Conservation (phyloP, 208 protist genomes). For the Entamoeba nuttalli region DNA sequence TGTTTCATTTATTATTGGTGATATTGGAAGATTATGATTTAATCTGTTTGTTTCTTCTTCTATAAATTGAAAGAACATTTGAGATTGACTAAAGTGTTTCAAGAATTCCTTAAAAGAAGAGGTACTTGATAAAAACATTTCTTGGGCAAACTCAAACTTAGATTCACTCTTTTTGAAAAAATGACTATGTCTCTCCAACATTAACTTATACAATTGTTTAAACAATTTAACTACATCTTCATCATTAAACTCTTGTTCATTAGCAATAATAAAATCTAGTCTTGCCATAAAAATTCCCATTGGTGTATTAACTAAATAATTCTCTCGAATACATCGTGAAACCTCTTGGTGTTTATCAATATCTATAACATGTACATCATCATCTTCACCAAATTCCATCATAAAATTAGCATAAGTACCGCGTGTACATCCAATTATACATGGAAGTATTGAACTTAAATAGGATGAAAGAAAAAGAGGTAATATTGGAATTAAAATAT, state of each 20-base stretch:
- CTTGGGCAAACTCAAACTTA: not conserved
- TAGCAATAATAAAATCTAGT: not conserved
- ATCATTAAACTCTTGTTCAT: not conserved
- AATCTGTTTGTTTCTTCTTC: not conserved
- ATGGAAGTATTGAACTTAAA: not conserved
- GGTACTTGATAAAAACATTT: not conserved
- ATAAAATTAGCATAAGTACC: not conserved
- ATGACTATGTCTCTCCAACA: not conserved
- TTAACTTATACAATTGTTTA: not conserved
- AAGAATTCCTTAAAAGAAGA: not conserved
- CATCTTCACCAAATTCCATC: not conserved
- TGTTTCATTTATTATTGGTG: not conserved
- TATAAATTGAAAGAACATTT: not conserved
- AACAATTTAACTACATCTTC: not conserved
- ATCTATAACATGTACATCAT: not conserved
- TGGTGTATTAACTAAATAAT: not conserved
- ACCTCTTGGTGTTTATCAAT: not conserved
- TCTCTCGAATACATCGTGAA: not conserved
- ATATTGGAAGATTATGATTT: not conserved
- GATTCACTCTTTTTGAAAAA: not conserved
- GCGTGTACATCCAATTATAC: not conserved
- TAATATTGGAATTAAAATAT: not conserved
- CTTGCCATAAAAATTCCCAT: not conserved
- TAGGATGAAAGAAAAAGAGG: not conserved
- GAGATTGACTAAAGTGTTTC: not conserved